These are phyloP conservation scores for Quercus agrifolia DNA, from an alignment of 306 rosid species.

Conservation along the genomic window DNA sequence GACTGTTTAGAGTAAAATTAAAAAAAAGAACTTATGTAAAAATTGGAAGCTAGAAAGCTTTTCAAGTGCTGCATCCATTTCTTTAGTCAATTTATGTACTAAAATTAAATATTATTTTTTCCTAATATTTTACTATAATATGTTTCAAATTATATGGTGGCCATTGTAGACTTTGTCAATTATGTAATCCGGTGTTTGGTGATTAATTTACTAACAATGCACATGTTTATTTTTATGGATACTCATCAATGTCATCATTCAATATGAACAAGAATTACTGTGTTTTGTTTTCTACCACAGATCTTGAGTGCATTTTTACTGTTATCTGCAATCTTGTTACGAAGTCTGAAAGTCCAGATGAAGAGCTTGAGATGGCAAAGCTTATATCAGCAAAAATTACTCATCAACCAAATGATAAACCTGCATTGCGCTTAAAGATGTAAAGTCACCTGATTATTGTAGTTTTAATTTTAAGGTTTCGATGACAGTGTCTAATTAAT, in stretches of 20 bases:
- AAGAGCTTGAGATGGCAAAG: constrained; percentile 69
- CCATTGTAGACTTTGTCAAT: background rate
- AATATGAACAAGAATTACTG: background rate
- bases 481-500: background rate
- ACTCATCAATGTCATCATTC: background rate
- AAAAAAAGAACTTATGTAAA: background rate
- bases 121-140: constrained; percentile 1
- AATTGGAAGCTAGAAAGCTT: background rate
- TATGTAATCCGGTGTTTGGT: background rate
- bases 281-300: constrained; percentile 33
- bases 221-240: background rate
- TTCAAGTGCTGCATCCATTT: background rate
- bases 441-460: constrained; percentile 24
- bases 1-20: background rate
- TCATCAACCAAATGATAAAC: constrained; percentile 75
- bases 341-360: constrained; percentile 66
- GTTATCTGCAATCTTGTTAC: constrained; percentile 84
- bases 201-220: background rate
- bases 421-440: constrained; percentile 86
- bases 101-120: background rate
- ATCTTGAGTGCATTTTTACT: constrained; percentile 81
- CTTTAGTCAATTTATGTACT: background rate
- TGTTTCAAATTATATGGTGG: background rate
- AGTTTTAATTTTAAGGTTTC: background rate
- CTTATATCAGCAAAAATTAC: constrained; percentile 59